Evolutionary conservation across 371 early-diverging fungal genomes (phyloP), one percentile per base, ranked within the genome.

Genomic region (Rhizopus delemar): DNA sequence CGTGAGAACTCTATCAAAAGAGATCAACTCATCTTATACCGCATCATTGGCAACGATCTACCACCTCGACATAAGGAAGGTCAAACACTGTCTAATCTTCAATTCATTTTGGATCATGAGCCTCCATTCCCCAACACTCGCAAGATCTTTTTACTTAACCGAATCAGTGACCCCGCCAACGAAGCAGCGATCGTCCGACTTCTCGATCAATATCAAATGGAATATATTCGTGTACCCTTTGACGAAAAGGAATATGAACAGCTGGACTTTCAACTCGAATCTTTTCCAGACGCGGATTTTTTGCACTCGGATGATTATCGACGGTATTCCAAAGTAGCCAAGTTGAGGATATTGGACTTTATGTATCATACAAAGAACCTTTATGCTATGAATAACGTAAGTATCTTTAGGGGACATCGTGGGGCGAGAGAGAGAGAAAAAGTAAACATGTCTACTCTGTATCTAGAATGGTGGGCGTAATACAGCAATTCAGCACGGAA

Each of bases 361-460:
- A 83, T 86, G 28, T 87, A 87, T 59, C 84, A 84, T 63, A 78
- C 80, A 56, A 88, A 88, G 73, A 88, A 88, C 56, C 48, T 81
- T 39, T 88, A 88, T 68, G 88, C 85, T 33, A 88, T 88, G 87
- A 88, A 88, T 59, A 88, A 88, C 66, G 86, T 85, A 80, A 78
- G 82, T 62, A 22, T 32, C 8, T 13, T 41, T 46, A 5, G 46
- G 51, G 34, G 53, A 33, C 34, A 4, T 33, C 22, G 28, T 45
- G 57, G n/a, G 28, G 22, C 22, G 22, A 22, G 22, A 22, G 22
- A 22, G 22, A 22, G 22, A 22, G 22, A 22, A 22, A 22, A 22
- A 22, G 22, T 22, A 22, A 39, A 39, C 12, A 9, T 9, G 8
- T 39, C 39, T 39, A 39, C 12, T 9, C 2, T 39, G 39, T 9